These are phyloP conservation scores for Thraustochytrium striatum DNA, from an alignment of 352 stramenopile species.

Conservation along the genomic window DNA sequence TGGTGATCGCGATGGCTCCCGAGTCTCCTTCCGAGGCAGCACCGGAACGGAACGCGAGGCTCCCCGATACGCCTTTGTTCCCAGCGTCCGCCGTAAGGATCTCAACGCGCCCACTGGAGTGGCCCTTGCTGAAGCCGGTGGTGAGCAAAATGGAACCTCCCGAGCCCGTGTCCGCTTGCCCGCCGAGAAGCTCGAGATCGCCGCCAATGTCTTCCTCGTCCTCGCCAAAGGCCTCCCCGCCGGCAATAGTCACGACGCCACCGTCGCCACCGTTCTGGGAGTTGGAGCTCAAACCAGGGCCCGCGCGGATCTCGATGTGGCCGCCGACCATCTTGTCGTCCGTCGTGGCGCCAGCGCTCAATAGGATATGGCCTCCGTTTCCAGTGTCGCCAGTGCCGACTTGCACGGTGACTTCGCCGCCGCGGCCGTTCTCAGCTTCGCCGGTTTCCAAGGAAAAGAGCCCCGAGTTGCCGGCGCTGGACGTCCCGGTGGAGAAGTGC, in stretches of 20 bases:
- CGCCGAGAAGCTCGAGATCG: constrained; percentile 68
- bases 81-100: constrained; percentile 73
- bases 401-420: constrained; percentile 67
- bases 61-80: constrained; percentile 66
- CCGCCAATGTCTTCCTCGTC: constrained; percentile 80
- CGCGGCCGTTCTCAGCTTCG: constrained; percentile 59
- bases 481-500: constrained; percentile 58
- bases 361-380: constrained; percentile 70
- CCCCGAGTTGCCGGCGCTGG: constrained; percentile 56
- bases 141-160: constrained; percentile 61
- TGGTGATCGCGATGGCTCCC: constrained; percentile 61
- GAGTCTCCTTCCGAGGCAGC: constrained; percentile 62
- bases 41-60: constrained; percentile 64
- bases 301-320: constrained; percentile 69
- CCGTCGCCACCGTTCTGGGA: constrained; percentile 80
- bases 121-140: constrained; percentile 62
- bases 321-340: constrained; percentile 63
- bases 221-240: constrained; percentile 77
- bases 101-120: constrained; percentile 72
- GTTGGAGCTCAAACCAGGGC: constrained; percentile 70
- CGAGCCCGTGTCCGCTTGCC: constrained; percentile 60
- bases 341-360: constrained; percentile 69
- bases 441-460: constrained; percentile 60
- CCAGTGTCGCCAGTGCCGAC: constrained; percentile 74
- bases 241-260: constrained; percentile 69